These are phyloP conservation scores for Botrytis byssoidea DNA, from an alignment of 2,329 filamentous ascomycete species.

Conservation along the genomic window DNA sequence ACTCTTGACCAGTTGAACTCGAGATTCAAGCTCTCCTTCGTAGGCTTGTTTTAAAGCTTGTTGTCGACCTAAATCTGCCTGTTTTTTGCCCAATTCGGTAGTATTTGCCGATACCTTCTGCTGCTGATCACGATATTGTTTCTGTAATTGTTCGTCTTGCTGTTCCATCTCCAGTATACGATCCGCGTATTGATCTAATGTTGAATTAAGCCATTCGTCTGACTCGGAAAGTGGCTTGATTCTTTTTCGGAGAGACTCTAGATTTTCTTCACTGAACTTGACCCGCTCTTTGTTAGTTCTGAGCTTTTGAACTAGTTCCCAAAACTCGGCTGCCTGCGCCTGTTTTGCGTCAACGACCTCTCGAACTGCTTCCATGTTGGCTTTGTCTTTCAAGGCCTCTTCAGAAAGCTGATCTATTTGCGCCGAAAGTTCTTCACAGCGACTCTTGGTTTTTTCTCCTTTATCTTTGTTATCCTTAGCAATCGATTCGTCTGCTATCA, in stretches of 20 bases:
- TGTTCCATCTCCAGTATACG: conserved; percentile 64
- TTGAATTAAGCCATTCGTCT: conserved; percentile 70
- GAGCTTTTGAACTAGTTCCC: conserved; percentile 72
- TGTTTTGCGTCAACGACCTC: conserved; percentile 64
- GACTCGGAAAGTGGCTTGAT: conserved; percentile 75
- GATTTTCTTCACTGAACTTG: conserved; percentile 65
- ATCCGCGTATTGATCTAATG: conserved; percentile 75
- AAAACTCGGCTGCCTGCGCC: conserved; percentile 70
- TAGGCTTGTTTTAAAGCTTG: conserved; percentile 86
- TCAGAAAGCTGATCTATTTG: conserved; percentile 63
- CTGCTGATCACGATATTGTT: conserved; percentile 65
- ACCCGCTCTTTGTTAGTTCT: conserved; percentile 74
- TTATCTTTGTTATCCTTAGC: conserved; percentile 83
- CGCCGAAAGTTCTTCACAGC: conserved; percentile 60
- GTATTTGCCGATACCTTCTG: conserved; percentile 47
- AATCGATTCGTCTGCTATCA: conserved; percentile 72
- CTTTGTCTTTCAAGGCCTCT: conserved; percentile 55
- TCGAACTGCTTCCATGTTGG: conserved; percentile 26
- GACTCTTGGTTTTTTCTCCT: conserved; percentile 69
- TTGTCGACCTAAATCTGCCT: conserved; percentile 70
- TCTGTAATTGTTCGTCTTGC: conserved; percentile 61
- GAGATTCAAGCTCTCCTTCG: conserved; percentile 72
- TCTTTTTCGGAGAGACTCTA: conserved; percentile 70
- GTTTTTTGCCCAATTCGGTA: conserved; percentile 50
- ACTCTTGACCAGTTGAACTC: conserved; percentile 73